Evolutionary conservation across 176 grass and related monocot genomes (phyloP), one percentile per base, ranked within the genome.

Genomic region (Elymus sibiricus): DNA sequence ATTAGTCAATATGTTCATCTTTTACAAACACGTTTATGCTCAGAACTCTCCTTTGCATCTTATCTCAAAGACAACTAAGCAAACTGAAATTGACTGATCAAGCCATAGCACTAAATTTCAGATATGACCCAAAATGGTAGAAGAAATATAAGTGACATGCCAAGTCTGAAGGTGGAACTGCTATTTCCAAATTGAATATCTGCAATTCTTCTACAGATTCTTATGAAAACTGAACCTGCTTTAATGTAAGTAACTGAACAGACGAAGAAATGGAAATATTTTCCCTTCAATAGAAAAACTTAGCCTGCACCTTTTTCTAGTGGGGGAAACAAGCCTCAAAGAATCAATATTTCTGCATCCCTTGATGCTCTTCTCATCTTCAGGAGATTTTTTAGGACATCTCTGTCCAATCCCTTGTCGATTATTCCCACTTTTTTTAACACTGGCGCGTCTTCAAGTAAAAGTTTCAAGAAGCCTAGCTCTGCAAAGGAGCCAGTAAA

Each of bases 281-380:
- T 53, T 42, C 35, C 37, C 31, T 71, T 77, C 56, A 65, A 68
- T 25, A 67, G 19, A 84, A 79, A 89, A 51, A 17, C 27, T 2
- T 76, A 76, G 9, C 4, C 26, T 76, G 71, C 26, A 76, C 72
- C 43, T 76, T 44, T 21, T 6, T 4, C 13, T 4, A 51, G 44
- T 51, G 26, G 72, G 16, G 26, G 72, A 76, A 76, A 9, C 16
- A 22, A 76, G 9, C 47, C 74, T 76, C 74, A 76, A 19, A 72
- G 22, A 40, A 72, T 21, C 11, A 77, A 21, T 78, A 78, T 51
- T 78, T 82, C 53, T 78, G 79, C 73, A 71, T 73, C 79, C 73
- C 55, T 86, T 2, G 79, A 86, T 65, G 84, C 40, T 56, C 73
- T 86, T 86, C 56, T 82, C 87, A 89, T 76, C 68, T 81, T 81